phyloP scores from a whole-genome alignment of 1,139 yeast genomes.

The Lodderomyces oxycetoniae region DNA sequence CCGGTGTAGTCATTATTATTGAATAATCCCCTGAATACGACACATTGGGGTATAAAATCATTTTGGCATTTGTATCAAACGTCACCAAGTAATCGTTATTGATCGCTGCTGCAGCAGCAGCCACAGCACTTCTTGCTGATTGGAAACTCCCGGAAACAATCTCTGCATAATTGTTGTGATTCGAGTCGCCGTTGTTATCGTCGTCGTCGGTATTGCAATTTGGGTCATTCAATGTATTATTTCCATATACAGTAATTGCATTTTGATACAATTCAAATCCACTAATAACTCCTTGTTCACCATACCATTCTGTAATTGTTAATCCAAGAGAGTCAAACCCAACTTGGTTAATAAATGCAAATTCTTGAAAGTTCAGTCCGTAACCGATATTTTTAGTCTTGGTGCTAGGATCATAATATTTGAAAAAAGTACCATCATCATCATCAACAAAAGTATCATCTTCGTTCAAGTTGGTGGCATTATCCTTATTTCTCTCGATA shows the following conservation, averaged over 20 bases:
- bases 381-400: conserved; percentile 45
- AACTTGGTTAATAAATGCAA: conserved; percentile 68
- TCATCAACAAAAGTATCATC: conserved; percentile 28
- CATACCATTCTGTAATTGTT: conserved; percentile 68
- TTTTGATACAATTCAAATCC: conserved; percentile 74
- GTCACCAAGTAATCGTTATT: conserved; percentile 30
- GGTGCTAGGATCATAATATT: conserved; percentile 37
- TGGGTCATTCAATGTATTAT: conserved; percentile 66
- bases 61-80: conserved; percentile 36
- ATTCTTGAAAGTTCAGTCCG: conserved; percentile 63
- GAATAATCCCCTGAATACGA: conserved; percentile 73
- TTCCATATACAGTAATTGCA: conserved; percentile 62
- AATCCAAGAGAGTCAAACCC: conserved; percentile 60
- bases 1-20: conserved; percentile 76
- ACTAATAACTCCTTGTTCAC: conserved; percentile 58
- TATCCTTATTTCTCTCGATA: conserved; percentile 18
- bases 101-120: conserved; percentile 18
- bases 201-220: conserved; percentile 40
- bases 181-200: conserved; percentile 23
- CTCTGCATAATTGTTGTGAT: conserved; percentile 31
- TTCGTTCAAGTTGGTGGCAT: conserved; percentile 20
- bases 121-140: conserved; percentile 22
- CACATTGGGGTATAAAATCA: conserved; percentile 65
- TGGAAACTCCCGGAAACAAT: conserved; percentile 31
- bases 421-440: conserved; percentile 33